phyloP scores from a whole-genome alignment of 768 basidiomycete species.

The Termitomyces sp. region DNA sequence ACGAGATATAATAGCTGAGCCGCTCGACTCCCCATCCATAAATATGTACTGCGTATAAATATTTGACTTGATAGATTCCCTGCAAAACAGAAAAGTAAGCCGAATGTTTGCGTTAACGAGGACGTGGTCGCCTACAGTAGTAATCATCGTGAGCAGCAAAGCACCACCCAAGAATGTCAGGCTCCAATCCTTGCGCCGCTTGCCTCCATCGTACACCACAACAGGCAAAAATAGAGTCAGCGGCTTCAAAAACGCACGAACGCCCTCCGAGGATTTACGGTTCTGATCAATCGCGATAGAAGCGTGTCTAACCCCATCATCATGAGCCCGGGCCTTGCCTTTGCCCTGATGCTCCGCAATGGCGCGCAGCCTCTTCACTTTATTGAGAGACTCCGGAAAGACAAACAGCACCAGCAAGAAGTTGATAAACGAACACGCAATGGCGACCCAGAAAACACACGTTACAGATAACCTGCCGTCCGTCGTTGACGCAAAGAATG shows the following conservation, averaged over 20 bases:
- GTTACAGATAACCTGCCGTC: constrained; percentile 34
- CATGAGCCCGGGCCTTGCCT: constrained; percentile 16
- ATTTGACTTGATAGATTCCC: constrained; percentile 82
- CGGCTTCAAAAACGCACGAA: constrained; percentile 50
- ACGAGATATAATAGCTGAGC: constrained; percentile 75
- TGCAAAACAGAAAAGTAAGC: constrained; percentile 22
- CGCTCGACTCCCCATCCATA: constrained; percentile 73
- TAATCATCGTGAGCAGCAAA: constrained; percentile 61
- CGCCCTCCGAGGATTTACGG: constrained; percentile 15
- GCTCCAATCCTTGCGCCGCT: constrained; percentile 72
- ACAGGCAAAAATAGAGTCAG: constrained; percentile 73
- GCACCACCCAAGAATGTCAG: constrained; percentile 67
- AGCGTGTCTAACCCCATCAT: constrained; percentile 19
- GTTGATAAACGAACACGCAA: constrained; percentile 44
- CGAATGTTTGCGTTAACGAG: neutral
- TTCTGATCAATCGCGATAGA: constrained; percentile 10
- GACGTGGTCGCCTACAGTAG: constrained; percentile 49
- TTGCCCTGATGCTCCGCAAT: constrained; percentile 27
- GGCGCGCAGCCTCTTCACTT: constrained; percentile 39
- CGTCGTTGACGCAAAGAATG: constrained; percentile 22
- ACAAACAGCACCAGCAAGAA: constrained; percentile 68
- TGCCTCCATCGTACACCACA: constrained; percentile 39
- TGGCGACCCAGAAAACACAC: constrained; percentile 48
- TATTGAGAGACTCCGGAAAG: constrained; percentile 60
- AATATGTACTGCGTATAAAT: constrained; percentile 73